Base-by-base conservation (phyloP, 176 grass and related monocot species). In the Carex parvula region DNA sequence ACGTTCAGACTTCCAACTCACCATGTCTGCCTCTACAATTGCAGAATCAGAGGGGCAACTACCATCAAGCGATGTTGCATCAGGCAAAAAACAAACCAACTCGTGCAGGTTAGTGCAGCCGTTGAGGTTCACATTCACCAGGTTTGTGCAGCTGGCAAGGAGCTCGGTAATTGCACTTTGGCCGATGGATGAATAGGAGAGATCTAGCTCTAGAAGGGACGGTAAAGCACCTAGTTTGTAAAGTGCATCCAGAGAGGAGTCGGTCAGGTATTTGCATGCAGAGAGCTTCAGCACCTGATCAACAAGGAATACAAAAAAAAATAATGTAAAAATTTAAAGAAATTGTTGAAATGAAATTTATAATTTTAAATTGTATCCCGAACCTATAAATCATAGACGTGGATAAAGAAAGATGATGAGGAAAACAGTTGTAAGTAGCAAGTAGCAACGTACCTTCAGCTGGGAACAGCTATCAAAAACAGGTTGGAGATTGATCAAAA, bases 181-280 rank as follows among this genome's bases (percentile, higher is more conserved):
- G 37, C 93, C 93, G 85, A 95, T 92, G 22, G 93, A 95, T 55
- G 93, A 92, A 91, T 99, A 99, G 66, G 96, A 99, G 70, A 99
- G 88, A 87, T 99, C 96, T 87, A 99, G 83, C 80, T 99, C 96
- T 52, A 91, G 75, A 55, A 99, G 91, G 42, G 89, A 88, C 0
- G 96, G 93, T 84, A 99, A 88, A 81, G 93, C 93, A 55, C 81
- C 56, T 15, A 94, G 78, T 88, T 79, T 90, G 80, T 95, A 99
- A 56, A 99, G 89, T 20, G 96, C 91, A 87, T 94, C 89, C 68
- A 99, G 86, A 52, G 96, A 95, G 35, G 91, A 83, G 70, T 95
- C 91, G 33, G 81, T 92, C 22, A 99, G 89, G 59, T 88, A 94
- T 79, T 99, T 99, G 93, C 96, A 99, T 56, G 96, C 96, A 72